These are phyloP conservation scores for Aleurites moluccanus DNA, from an alignment of 441 rosid genomes.

Conservation along the genomic window DNA sequence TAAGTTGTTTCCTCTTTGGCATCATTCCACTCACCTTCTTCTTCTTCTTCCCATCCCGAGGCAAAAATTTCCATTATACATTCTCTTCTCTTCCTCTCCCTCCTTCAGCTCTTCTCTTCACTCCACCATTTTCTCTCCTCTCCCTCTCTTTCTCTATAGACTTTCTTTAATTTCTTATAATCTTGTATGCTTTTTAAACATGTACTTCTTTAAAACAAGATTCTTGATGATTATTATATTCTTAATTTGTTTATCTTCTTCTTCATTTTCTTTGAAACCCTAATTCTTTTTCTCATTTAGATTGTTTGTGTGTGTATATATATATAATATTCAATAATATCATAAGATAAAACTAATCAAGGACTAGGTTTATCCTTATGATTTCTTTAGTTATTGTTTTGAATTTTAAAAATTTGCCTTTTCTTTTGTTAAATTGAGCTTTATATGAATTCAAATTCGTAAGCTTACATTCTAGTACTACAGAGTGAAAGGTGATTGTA, in stretches of 20 bases:
- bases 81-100: slow-evolving; percentile 13
- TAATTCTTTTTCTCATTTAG: neutral
- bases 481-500: no score
- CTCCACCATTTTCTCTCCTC: neutral
- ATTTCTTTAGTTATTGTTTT: neutral
- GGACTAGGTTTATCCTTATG: neutral
- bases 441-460: no score
- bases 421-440: no score
- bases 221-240: no score
- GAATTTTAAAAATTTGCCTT: no score
- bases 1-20: slow-evolving; percentile 45
- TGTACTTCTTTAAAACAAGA: neutral
- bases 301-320: neutral
- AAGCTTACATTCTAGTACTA: no score
- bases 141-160: neutral
- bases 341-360: neutral
- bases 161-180: no score
- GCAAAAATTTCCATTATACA: slow-evolving; percentile 34
- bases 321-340: no score
- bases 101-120: slow-evolving; percentile 1
- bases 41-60: slow-evolving; percentile 62
- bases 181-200: no score
- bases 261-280: neutral
- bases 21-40: slow-evolving; percentile 74
- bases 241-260: neutral